Conservation (phyloP, 2,329 filamentous ascomycete species). For the Diaporthe sp. region DNA sequence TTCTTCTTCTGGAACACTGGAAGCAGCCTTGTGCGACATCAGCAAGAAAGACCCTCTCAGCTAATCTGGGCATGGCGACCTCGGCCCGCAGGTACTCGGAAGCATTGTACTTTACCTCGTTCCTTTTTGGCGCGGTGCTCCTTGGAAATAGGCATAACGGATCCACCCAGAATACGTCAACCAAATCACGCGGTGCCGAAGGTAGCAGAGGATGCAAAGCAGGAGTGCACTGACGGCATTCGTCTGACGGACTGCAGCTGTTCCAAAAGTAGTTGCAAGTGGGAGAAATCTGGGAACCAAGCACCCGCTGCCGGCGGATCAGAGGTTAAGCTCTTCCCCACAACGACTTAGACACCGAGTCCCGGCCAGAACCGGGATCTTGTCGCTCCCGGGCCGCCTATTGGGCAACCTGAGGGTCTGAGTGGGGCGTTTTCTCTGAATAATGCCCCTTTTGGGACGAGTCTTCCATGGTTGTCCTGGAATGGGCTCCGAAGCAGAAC, state of each 20-base stretch:
- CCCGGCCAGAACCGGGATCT: slow-evolving; percentile 8
- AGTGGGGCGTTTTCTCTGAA: slow-evolving; percentile 14
- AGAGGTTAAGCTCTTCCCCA: slow-evolving; percentile 5
- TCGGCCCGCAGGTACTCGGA: background rate
- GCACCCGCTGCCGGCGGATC: background rate
- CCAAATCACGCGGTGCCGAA: background rate
- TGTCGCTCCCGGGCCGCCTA: background rate
- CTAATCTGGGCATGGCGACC: background rate
- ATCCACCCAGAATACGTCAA: background rate
- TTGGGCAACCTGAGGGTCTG: background rate
- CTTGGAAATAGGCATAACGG: background rate
- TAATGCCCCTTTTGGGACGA: slow-evolving; percentile 25
- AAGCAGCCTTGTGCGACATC: slow-evolving; percentile 1
- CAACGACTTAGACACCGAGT: background rate
- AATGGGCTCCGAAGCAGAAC: background rate
- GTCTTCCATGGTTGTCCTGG: background rate
- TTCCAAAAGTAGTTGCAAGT: slow-evolving; percentile 26
- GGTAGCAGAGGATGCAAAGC: background rate
- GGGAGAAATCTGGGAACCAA: slow-evolving; percentile 12
- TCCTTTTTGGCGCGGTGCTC: background rate
- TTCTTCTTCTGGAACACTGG: slow-evolving; percentile 16
- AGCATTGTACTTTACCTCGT: slow-evolving; percentile 9
- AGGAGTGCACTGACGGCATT: background rate
- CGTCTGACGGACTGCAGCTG: background rate
- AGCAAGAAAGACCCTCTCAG: background rate